Evolutionary conservation across 352 stramenopile genomes (phyloP).

Genomic region (Globisporangium mamillatum): DNA sequence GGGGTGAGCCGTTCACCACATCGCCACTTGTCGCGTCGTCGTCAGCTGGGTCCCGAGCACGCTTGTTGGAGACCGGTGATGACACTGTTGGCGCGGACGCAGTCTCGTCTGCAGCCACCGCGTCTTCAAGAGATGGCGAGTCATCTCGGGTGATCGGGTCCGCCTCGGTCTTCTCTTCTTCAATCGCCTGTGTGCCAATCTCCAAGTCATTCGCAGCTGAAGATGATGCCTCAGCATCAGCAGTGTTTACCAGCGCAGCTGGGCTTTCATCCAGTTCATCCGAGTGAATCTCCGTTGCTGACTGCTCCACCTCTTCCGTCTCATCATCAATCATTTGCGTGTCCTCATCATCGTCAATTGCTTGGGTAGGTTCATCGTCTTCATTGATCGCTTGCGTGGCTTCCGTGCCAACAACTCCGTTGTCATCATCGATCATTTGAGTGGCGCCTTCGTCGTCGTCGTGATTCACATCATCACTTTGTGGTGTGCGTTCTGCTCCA

Average conservation of each 20-base stretch:
- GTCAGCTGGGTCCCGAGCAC: slow-evolving; percentile 4
- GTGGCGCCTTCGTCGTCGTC: slow-evolving; percentile 13
- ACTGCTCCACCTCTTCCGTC: not conserved
- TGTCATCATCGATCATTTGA: slow-evolving; percentile 24
- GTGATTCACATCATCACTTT: not conserved
- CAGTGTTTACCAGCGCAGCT: not conserved
- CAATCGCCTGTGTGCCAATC: not conserved
- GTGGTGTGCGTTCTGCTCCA: not conserved
- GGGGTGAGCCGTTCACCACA: slow-evolving; percentile 3
- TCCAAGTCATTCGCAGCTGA: not conserved
- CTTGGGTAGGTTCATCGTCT: slow-evolving; percentile 3
- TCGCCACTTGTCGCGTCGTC: not conserved
- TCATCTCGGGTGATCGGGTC: not conserved
- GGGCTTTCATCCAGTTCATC: not conserved
- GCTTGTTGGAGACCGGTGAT: slow-evolving; percentile 9
- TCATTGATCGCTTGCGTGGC: slow-evolving; percentile 5
- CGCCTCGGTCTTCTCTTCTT: not conserved
- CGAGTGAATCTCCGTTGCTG: not conserved
- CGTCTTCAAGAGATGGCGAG: not conserved
- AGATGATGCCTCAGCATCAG: not conserved
- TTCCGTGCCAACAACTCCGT: slow-evolving; percentile 1
- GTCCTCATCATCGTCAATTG: not conserved
- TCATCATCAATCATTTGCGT: slow-evolving; percentile 5
- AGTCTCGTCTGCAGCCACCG: not conserved
- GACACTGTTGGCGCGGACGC: not conserved